A percentile compares a stretch with the other conserved stretches of the same genome.
Evolutionary conservation across 2,329 filamentous ascomycete species (phyloP).

Genomic region (Drechmeria coniospora): DNA sequence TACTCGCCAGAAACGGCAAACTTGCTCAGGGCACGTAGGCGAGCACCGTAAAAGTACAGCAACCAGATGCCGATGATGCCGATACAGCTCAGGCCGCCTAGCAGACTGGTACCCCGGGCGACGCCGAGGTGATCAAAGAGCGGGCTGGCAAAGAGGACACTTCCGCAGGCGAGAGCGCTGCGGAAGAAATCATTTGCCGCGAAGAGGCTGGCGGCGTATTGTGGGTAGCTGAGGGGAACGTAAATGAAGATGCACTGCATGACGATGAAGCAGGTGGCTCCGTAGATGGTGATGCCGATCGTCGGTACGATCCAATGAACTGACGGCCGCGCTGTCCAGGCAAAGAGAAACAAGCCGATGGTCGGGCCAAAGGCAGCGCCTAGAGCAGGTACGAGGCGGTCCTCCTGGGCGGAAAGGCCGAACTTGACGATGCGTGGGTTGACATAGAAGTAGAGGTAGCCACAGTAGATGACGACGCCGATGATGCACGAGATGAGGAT

Average conservation of each 20-base stretch:
- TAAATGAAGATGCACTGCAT: constrained; percentile 48
- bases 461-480: constrained; percentile 30
- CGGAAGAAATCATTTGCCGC: constrained; percentile 46
- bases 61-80: constrained; percentile 43
- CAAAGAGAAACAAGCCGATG: constrained; percentile 45
- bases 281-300: constrained; percentile 41
- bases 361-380: constrained; percentile 35
- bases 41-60: constrained; percentile 41
- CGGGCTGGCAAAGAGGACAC: constrained; percentile 43
- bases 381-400: constrained; percentile 39
- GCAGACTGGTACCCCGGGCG: constrained; percentile 37
- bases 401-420: constrained; percentile 36
- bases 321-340: constrained; percentile 35
- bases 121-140: constrained; percentile 45
- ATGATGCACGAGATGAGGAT: constrained; percentile 42
- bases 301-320: constrained; percentile 41
- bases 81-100: constrained; percentile 38
- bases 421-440: constrained; percentile 31
- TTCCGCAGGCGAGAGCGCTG: constrained; percentile 41
- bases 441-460: constrained; percentile 36
- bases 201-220: constrained; percentile 43
- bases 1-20: constrained; percentile 29
- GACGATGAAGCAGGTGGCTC: constrained; percentile 34
- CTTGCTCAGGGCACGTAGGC: constrained; percentile 37
- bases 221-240: constrained; percentile 38